Evolutionary conservation across 805 yeast genomes (phyloP), one percentile per base, ranked within the genome.

Genomic region (Yarrowia sp.): DNA sequence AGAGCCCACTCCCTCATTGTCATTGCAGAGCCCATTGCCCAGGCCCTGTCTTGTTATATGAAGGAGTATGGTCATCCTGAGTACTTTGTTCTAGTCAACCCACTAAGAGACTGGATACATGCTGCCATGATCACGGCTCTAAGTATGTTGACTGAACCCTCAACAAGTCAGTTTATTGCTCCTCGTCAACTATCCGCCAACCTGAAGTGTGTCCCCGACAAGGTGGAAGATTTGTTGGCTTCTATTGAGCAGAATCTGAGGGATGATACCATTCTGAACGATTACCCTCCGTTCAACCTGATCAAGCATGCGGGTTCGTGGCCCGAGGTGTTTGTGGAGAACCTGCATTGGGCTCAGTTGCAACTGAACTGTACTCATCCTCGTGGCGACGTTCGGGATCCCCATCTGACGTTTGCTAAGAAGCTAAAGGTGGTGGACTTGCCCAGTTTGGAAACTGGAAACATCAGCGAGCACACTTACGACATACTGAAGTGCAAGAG

Each of bases 1-100:
- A 38, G 60, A 3, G 44, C 44, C 7, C 6, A 9, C 14, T 9
- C 8, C 19, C 19, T 8, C 2, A 1, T 1, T 9, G 33, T 9
- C 4, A 1, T 53, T 2, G 34, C 60, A 1, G 13, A 15, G 9
- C 1, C 5, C 14, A 36, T 20, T 12, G 20, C 30, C 6, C 19
- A 36, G 3, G 44, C 44, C 9, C 14, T 53, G 4, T 7, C 19
- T 13, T 2, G 17, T 2, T 53, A n/a, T 14, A 38, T 53, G 60
- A 2, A 9, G 12, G 15, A 20, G 34, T 38, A 38, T 33, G 60
- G 60, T 10, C 38, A 20, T 14, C 60, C 60, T 17, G 10, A 38
- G 44, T 53, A 53, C 44, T 38, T 53, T 20, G 44, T 53, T 9
- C 34, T 53, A 9, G 19, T 53, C 34, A 53, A 53, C 30, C 60